Base-by-base conservation (phyloP, 2,329 filamentous ascomycete genomes). In the Cercospora sp. region DNA sequence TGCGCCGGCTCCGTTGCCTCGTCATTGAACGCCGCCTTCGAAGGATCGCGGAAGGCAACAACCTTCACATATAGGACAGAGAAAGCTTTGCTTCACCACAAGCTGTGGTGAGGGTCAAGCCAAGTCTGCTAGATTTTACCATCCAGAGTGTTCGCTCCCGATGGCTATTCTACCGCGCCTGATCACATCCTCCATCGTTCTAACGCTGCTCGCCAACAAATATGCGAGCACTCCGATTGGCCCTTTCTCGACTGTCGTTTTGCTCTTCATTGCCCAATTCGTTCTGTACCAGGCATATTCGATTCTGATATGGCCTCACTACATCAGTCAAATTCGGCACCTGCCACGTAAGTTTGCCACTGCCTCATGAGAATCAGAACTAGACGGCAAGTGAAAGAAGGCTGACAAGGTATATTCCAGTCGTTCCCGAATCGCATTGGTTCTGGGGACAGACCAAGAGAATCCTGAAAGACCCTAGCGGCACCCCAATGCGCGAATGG, bases 271-370 rank as follows among this genome's bases (percentile, higher is more conserved):
- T 8, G 23, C 80, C 1, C 75, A 80, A 58, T 73, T 81, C 26
- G 48, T 79, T 3, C 63, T 74, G 1, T 80, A 78, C 70, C 73
- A 73, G 3, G 71, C 78, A 28, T 87, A 81, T 78, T 75, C 65
- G 5, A 74, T 86, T 0, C 60, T 88, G 9, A 72, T 90, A 53
- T 90, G 88, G 73, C 89, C 88, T 3, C 78, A 82, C 36, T 86
- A 83, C 68, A 80, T 90, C 68, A 88, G 84, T 45, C 87, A 87
- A 2, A 72, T 90, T 58, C 83, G 86, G 68, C 79, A 87, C 73
- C 75, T 91, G 33, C 88, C 88, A 3, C 51, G 59, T 61, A 20
- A 28, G 59, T 48, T 60, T 2, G 58, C 30, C 13, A 13, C 16
- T 36, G 58, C 12, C 16, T 28, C 10, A 5, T 1, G 51, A 16